Evolutionary conservation across 1,284 basidiomycete species (phyloP), one percentile per base, ranked within the genome.

Genomic region (Paramarasmius palmivorus): DNA sequence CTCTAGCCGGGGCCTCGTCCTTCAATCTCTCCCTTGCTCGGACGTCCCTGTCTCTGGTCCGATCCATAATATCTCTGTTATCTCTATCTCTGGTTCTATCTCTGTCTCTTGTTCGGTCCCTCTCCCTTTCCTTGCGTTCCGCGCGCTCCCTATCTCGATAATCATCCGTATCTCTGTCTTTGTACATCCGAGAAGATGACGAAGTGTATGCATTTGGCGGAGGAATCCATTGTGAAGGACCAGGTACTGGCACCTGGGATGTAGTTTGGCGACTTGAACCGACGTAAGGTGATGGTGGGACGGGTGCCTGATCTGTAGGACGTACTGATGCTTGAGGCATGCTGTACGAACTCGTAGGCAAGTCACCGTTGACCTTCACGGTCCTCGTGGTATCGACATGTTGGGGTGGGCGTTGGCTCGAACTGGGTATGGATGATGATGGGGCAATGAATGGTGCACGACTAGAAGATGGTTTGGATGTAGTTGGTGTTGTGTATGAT

Each of bases 211-310:
- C 44, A 35, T 58, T 56, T 22, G 63, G 56, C 26, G 58, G 54
- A 23, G 65, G 63, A 20, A 60, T 54, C 65, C 67, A 64, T 32
- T 64, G 32, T 51, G 66, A 62, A 23, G 56, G 50, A 5, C 9
- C 38, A 25, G 48, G 46, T 26, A 12, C 42, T 45, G 42, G 42
- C 7, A 23, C 20, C 23, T 45, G 42, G 6, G 29, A 12, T 32
- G 29, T 6, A 12, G 12, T 12, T 12, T 32, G 29, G 6, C 29
- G 29, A 32, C 29, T 12, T 32, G 29, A 6, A 32, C 29, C 12
- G 12, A 32, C 29, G 29, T 32, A 32, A 6, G 29, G 29, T 12
- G 29, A 32, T 32, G 29, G 29, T 6, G 29, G 29, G 29, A 32
- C 19, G 23, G 9, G 9, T 8, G 4, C 8, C 42, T 26, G 23